A percentile compares a stretch with the other conserved stretches of the same genome.
These are phyloP conservation scores for Tylopilus sp. DNA, from an alignment of 1,284 basidiomycete species.

Conservation along the genomic window DNA sequence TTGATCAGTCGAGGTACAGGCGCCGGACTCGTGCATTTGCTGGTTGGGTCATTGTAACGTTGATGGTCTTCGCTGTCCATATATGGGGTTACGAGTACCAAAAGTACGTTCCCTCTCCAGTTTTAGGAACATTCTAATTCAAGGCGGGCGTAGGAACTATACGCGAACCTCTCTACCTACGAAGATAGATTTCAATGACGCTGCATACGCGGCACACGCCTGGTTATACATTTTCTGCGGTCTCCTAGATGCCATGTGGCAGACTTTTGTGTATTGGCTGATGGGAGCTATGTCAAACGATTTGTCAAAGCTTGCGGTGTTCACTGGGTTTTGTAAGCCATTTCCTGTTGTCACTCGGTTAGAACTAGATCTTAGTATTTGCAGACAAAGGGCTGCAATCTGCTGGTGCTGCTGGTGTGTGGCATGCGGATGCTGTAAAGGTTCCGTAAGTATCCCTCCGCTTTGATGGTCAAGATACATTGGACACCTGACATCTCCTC, in stretches of 20 bases:
- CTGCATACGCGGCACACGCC: slow-evolving; percentile 40
- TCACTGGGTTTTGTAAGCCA: slow-evolving; percentile 33
- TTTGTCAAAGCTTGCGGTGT: slow-evolving; percentile 33
- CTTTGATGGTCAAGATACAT: neutral
- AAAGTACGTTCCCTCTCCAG: slow-evolving; percentile 33
- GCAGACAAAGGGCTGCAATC: slow-evolving; percentile 34
- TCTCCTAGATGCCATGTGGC: slow-evolving; percentile 58
- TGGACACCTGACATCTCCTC: neutral
- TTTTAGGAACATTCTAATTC: neutral
- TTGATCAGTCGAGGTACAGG: slow-evolving; percentile 34
- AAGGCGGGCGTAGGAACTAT: slow-evolving; percentile 41
- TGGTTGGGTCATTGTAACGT: slow-evolving; percentile 48
- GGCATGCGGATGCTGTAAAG: slow-evolving; percentile 28
- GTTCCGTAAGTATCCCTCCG: slow-evolving; percentile 22
- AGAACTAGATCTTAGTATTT: neutral
- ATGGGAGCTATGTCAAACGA: slow-evolving; percentile 37
- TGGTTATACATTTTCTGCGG: slow-evolving; percentile 47
- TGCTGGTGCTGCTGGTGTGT: slow-evolving; percentile 33
- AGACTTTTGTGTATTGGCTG: slow-evolving; percentile 59
- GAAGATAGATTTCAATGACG: slow-evolving; percentile 49
- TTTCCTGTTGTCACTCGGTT: neutral
- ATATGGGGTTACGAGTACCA: slow-evolving; percentile 56
- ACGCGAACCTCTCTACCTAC: slow-evolving; percentile 42
- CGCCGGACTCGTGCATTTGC: slow-evolving; percentile 51
- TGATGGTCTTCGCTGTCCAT: slow-evolving; percentile 52